Conservation (phyloP, 208 protist species). For the Wallacemonas sp. region DNA sequence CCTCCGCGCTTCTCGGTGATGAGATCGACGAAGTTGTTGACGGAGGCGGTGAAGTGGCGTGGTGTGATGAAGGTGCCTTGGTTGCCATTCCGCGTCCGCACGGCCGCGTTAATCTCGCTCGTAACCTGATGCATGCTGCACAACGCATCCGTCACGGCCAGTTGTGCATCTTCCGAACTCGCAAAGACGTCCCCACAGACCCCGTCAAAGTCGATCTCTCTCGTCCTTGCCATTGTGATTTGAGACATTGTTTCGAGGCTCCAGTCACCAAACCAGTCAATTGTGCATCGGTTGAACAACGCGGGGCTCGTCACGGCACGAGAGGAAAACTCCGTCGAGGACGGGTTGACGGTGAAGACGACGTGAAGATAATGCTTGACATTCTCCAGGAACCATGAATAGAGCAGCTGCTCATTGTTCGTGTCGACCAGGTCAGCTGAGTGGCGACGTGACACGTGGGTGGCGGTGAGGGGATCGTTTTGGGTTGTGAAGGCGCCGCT, state of each 20-base stretch:
- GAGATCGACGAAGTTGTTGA: slow-evolving; percentile 95
- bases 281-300: slow-evolving; percentile 99
- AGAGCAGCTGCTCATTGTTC: slow-evolving; percentile 93
- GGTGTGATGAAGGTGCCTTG: slow-evolving; percentile 95
- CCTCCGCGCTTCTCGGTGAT: slow-evolving; percentile 93
- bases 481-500: not conserved
- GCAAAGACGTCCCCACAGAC: slow-evolving; percentile 42
- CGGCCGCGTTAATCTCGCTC: slow-evolving; percentile 71
- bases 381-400: slow-evolving; percentile 95
- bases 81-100: slow-evolving; percentile 80
- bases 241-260: slow-evolving; percentile 92
- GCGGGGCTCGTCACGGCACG: slow-evolving; percentile 97
- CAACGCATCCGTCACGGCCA: slow-evolving; percentile 84
- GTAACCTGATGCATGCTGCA: slow-evolving; percentile 94
- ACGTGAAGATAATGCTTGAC: slow-evolving; percentile 99
- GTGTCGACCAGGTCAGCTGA: slow-evolving; percentile 67
- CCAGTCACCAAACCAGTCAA: slow-evolving; percentile 99
- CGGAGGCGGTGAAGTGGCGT: slow-evolving; percentile 98
- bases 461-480: slow-evolving; percentile 2
- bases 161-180: slow-evolving; percentile 47
- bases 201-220: slow-evolving; percentile 85
- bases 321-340: slow-evolving; percentile 94
- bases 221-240: slow-evolving; percentile 91
- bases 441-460: not conserved
- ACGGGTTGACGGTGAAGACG: slow-evolving; percentile 99